phyloP scores from a whole-genome alignment of 2,329 filamentous ascomycete genomes.

The Fonsecaea multimorphosa region DNA sequence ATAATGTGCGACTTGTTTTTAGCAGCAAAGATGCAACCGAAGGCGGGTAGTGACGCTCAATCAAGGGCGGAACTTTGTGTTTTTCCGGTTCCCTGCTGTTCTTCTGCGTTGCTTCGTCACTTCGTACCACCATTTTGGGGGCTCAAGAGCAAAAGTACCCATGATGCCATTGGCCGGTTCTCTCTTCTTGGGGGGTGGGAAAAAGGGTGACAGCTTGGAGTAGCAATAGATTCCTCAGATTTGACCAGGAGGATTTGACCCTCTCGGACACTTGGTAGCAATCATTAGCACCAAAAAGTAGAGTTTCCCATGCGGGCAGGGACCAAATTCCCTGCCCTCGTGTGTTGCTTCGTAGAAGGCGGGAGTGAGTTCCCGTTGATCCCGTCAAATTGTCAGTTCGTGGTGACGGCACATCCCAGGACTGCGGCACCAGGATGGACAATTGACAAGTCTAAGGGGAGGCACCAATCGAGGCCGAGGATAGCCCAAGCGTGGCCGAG shows the following conservation, averaged over 20 bases:
- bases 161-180: conserved; percentile 2
- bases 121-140: neutral
- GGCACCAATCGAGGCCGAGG: conserved; percentile 4
- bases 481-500: neutral
- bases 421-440: neutral
- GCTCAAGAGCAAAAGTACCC: conserved; percentile 14
- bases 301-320: neutral
- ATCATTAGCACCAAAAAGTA: conserved; percentile 8
- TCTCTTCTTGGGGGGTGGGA: neutral
- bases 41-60: neutral
- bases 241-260: neutral
- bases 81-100: neutral
- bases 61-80: neutral
- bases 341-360: neutral
- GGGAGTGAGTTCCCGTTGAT: conserved; percentile 9
- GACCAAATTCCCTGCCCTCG: conserved; percentile 14
- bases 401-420: conserved; percentile 1
- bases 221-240: conserved; percentile 5
- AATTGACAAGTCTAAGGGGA: neutral
- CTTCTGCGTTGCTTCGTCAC: neutral
- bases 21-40: neutral
- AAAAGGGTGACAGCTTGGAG: neutral
- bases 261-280: conserved; percentile 11
- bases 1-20: neutral
- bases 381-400: conserved; percentile 7